Base-by-base conservation (phyloP, 164 flowering plant species). In the Berberis vulgaris region DNA sequence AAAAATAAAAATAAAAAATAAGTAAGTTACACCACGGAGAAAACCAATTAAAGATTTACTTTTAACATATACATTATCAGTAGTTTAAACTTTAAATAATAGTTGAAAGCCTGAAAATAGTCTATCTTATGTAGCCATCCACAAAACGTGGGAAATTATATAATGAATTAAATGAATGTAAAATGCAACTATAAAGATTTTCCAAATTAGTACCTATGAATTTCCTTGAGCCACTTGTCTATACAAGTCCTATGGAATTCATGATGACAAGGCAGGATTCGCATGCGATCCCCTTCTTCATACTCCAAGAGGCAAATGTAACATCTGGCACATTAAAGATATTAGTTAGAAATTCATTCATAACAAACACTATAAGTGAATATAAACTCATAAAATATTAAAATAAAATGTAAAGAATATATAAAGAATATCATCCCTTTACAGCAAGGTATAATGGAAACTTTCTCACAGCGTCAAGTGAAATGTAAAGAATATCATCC, bases 271-370 rank as follows among this genome's bases (percentile, higher is more conserved):
- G 96, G 98, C 70, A 92, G 65, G 60, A 81, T 65, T 40, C 98
- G 81, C 78, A 89, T 70, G 65, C 71, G 71, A 63, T 92, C 98
- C 60, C 91, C 96, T 68, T 89, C 96, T 65, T 86, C 96, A 55
- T 89, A 92, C 83, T 92, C 98, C 75, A 92, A 81, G 63, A 92
- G 98, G 78, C 98, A 89, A 73, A 92, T 89, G 62, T 89, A 89
- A 63, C 98, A 92, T 77, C 98, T 92, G 83, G 60, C 26, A 6
- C 41, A 72, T 71, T 26, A 72, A 75, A 61, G 44, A 73, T n/a
- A 62, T 7, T 59, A 12, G 44, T 12, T 42, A 12, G 40, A 6
- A 11, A 45, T 45, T 38, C 41, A 53, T 52, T 3, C 9, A 41
- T 47, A 52, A 45, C 45, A 38, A 13, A 26, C 5, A 56, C 8